These are phyloP conservation scores for Letharia columbiana DNA, from an alignment of 495 filamentous ascomycete genomes.

Conservation along the genomic window DNA sequence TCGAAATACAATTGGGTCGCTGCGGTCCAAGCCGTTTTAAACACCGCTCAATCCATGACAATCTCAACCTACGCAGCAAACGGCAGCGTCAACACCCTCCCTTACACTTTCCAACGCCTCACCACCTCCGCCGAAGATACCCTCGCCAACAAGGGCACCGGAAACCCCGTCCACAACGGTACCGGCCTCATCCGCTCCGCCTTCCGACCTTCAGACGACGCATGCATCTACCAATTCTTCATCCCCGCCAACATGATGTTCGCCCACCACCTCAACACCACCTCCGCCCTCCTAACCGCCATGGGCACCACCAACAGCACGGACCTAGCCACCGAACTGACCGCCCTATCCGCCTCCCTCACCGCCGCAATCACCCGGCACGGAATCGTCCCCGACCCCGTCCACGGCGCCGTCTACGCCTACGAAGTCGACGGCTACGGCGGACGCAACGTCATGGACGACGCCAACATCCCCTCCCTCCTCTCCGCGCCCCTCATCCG, in stretches of 20 bases:
- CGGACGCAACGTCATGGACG: conserved; percentile 45
- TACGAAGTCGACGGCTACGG: conserved; percentile 54
- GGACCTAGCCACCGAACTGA: conserved; percentile 43
- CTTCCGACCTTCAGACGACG: conserved; percentile 57
- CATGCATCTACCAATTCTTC: conserved; percentile 47
- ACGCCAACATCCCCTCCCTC: conserved; percentile 52
- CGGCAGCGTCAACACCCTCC: conserved; percentile 42
- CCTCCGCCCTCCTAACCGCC: conserved; percentile 43
- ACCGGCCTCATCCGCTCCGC: conserved; percentile 53
- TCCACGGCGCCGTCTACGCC: conserved; percentile 43
- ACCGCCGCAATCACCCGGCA: conserved; percentile 42
- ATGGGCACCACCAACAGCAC: conserved; percentile 28
- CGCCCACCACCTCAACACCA: conserved; percentile 46
- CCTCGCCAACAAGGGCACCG: conserved; percentile 49
- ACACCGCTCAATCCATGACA: conserved; percentile 48
- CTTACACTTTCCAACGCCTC: conserved; percentile 49
- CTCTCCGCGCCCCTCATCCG: conserved; percentile 45
- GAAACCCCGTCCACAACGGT: conserved; percentile 45
- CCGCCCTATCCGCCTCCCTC: conserved; percentile 38
- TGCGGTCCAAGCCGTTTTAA: conserved; percentile 45
- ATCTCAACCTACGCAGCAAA: conserved; percentile 47
- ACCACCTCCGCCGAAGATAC: conserved; percentile 50
- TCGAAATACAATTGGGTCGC: conserved; percentile 49
- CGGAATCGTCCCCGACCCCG: conserved; percentile 38
- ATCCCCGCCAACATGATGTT: conserved; percentile 63